Percentiles rank a stretch among this genome's conserved stretches.
These are phyloP conservation scores for Melanogaster broomeanus DNA, from an alignment of 768 basidiomycete genomes.

Conservation along the genomic window DNA sequence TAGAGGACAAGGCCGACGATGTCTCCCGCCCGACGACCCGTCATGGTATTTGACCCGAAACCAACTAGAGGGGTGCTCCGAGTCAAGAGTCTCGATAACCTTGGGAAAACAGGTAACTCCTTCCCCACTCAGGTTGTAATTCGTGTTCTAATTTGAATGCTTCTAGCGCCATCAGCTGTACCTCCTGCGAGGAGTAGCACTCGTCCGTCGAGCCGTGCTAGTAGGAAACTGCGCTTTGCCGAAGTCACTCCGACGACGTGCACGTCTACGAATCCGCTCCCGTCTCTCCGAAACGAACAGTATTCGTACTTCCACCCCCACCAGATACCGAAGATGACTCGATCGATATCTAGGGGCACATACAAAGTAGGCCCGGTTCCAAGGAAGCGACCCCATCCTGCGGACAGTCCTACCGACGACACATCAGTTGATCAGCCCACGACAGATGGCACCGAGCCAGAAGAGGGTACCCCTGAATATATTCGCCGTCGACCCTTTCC, in stretches of 20 bases:
- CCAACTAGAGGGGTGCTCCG: slow-evolving; percentile 19
- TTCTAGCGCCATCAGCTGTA: slow-evolving; percentile 41
- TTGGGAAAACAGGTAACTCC: slow-evolving; percentile 21
- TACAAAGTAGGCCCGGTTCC: slow-evolving; percentile 26
- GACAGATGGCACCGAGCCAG: slow-evolving; percentile 34
- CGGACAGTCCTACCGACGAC: neutral
- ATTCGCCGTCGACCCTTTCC: slow-evolving; percentile 88
- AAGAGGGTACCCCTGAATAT: slow-evolving; percentile 79
- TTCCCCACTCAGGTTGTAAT: too few relatives aligned
- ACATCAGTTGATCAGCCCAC: neutral
- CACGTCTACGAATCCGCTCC: slow-evolving; percentile 84
- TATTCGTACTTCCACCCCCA: slow-evolving; percentile 55
- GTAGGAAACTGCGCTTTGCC: slow-evolving; percentile 70
- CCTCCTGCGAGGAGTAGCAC: slow-evolving; percentile 50
- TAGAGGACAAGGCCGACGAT: neutral
- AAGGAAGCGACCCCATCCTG: slow-evolving; percentile 9
- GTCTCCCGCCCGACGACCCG: neutral
- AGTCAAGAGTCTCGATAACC: slow-evolving; percentile 32
- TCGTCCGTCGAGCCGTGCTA: slow-evolving; percentile 58
- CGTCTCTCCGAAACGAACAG: slow-evolving; percentile 62
- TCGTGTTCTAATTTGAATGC: neutral
- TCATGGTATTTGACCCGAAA: neutral
- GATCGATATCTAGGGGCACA: slow-evolving; percentile 41
- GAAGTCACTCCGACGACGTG: slow-evolving; percentile 73
- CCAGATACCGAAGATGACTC: slow-evolving; percentile 25